Percentiles rank a stretch among this genome's conserved stretches.
Conservation (phyloP, 192 early-diverging fungal genomes). For the Neocallimastix lanati region DNA sequence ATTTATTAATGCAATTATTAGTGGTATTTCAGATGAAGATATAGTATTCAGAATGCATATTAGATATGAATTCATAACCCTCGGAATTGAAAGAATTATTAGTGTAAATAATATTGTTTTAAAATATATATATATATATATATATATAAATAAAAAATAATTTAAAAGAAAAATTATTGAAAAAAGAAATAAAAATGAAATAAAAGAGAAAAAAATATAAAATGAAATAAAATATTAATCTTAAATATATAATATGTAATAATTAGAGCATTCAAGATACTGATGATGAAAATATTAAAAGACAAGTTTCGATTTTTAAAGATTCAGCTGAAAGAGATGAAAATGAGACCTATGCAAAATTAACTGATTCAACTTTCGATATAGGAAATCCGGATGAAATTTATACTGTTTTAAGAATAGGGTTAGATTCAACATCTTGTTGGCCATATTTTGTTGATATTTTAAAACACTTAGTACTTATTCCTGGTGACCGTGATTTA, state of each 20-base stretch:
- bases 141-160: no score
- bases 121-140: no score
- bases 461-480: background rate
- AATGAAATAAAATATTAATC: no score
- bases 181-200: background rate
- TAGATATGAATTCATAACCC: conserved; percentile 24
- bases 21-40: conserved; percentile 16
- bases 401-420: background rate
- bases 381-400: conserved; percentile 1
- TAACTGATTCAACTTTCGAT: conserved; percentile 3
- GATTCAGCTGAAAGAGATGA: conserved; percentile 20
- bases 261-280: conserved; percentile 15
- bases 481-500: background rate
- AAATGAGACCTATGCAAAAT: conserved; percentile 11
- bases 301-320: background rate
- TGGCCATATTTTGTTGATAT: background rate
- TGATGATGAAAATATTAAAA: background rate
- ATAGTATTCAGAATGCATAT: conserved; percentile 30
- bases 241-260: no score
- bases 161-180: no score
- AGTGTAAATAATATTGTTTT: conserved; percentile 13
- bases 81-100: conserved; percentile 22
- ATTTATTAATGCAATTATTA: conserved; percentile 35
- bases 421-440: background rate
- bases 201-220: no score